These are phyloP conservation scores for Colletotrichum noveboracense DNA, from an alignment of 2,329 filamentous ascomycete genomes.

Conservation along the genomic window DNA sequence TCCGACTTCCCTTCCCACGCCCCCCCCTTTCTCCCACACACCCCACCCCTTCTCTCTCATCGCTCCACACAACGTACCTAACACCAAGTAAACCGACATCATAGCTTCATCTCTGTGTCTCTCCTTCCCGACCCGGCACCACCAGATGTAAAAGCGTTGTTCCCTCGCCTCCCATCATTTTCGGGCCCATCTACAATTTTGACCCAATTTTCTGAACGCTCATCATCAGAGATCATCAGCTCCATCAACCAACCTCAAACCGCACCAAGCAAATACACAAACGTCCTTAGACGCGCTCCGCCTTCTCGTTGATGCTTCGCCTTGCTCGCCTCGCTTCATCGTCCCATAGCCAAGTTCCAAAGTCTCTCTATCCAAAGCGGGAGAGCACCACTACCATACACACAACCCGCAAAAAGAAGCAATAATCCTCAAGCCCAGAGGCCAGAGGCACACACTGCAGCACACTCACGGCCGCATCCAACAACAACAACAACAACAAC, in stretches of 20 bases:
- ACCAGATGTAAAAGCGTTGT: conserved; percentile 26
- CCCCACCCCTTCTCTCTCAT: conserved; percentile 3
- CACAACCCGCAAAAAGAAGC: background rate
- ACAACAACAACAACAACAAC: background rate
- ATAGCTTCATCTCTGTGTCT: conserved; percentile 24
- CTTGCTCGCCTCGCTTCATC: conserved; percentile 1
- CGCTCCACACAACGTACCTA: conserved; percentile 21
- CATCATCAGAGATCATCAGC: conserved; percentile 22
- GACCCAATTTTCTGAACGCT: conserved; percentile 21
- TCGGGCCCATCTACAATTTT: conserved; percentile 1
- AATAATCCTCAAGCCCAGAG: background rate
- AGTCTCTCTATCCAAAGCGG: too few relatives aligned
- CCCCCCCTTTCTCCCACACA: background rate
- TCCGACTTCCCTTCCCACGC: background rate
- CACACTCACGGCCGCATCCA: background rate
- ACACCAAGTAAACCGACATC: conserved; percentile 23
- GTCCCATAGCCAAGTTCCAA: background rate
- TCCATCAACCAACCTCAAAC: conserved; percentile 20
- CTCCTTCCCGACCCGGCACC: conserved; percentile 20
- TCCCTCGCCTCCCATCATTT: conserved; percentile 22
- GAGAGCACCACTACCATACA: too few relatives aligned
- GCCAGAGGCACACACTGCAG: too few relatives aligned
- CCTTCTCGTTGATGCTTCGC: conserved; percentile 7
- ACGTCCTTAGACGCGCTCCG: conserved; percentile 10
- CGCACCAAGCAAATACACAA: background rate